Evolutionary conservation across 2,329 filamentous ascomycete species (phyloP).

Genomic region (Trichoderma citrinoviride): DNA sequence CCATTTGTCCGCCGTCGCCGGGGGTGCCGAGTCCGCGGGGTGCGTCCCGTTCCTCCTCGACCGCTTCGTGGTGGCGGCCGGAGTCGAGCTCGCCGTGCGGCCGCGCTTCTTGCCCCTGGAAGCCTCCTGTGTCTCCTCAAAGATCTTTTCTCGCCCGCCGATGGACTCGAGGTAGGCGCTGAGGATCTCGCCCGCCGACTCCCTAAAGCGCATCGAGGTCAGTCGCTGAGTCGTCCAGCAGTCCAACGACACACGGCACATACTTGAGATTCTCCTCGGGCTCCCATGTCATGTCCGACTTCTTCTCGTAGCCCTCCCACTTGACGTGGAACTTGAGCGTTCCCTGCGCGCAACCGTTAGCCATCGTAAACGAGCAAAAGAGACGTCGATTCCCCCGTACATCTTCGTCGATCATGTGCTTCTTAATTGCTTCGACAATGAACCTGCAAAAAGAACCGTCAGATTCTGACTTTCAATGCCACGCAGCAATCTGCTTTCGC

Average conservation of each 20-base stretch:
- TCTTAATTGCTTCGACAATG: conserved; percentile 70
- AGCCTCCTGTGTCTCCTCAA: conserved; percentile 50
- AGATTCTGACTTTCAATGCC: conserved; percentile 21
- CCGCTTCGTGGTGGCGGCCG: conserved; percentile 44
- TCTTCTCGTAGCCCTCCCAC: conserved; percentile 74
- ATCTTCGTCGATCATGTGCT: conserved; percentile 59
- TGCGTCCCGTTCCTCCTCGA: conserved; percentile 49
- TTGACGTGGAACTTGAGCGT: conserved; percentile 67
- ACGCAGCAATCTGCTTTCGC: conserved; percentile 38
- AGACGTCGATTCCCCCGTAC: conserved; percentile 37
- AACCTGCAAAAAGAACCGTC: conserved; percentile 50
- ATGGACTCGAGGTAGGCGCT: conserved; percentile 61
- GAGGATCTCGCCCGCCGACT: conserved; percentile 59
- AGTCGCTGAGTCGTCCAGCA: neutral
- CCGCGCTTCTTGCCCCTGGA: conserved; percentile 58
- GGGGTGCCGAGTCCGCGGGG: conserved; percentile 48
- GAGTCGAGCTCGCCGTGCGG: conserved; percentile 42
- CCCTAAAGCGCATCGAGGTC: conserved; percentile 32
- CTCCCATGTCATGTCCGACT: conserved; percentile 74
- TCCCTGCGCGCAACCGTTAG: conserved; percentile 39
- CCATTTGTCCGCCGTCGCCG: conserved; percentile 52
- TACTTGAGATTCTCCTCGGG: conserved; percentile 61
- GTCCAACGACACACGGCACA: neutral
- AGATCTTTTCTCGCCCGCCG: conserved; percentile 60
- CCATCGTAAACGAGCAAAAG: neutral